Percentiles rank a stretch among this genome's conserved stretches.
Evolutionary conservation across 139 green algal species (phyloP).

Genomic region (Chlorella sp.): DNA sequence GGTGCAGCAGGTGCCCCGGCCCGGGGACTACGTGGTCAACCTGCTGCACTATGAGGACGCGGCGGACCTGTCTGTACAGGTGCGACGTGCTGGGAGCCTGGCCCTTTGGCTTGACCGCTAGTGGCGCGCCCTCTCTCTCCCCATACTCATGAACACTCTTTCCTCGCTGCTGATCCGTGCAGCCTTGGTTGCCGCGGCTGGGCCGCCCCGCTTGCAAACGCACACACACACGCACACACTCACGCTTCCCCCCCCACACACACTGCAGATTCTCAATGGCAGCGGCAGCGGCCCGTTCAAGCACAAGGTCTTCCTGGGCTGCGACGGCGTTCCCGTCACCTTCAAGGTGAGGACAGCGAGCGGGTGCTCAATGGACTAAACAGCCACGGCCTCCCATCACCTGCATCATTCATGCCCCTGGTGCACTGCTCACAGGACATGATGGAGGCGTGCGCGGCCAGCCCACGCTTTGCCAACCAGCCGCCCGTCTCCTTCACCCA

Average conservation of each 20-base stretch:
- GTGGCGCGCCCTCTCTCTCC: no score
- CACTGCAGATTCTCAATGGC: conserved; percentile 25
- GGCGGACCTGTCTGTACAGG: conserved; percentile 51
- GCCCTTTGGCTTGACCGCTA: no score
- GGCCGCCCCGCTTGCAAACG: no score
- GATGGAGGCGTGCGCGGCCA: conserved; percentile 25
- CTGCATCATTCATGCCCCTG: no score
- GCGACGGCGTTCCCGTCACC: conserved; percentile 65
- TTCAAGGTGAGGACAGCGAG: conserved; percentile 57
- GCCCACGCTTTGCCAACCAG: conserved; percentile 13
- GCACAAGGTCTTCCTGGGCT: conserved; percentile 60
- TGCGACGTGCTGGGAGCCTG: conserved; percentile 16
- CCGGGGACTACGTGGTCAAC: conserved; percentile 79
- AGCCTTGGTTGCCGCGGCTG: no score
- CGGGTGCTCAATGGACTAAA: no score
- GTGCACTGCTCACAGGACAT: conserved; percentile 10
- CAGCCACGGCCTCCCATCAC: no score
- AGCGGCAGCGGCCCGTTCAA: conserved; percentile 30
- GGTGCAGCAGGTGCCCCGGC: conserved; percentile 50
- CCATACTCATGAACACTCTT: no score
- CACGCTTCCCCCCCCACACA: neutral
- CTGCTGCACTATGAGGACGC: conserved; percentile 99
- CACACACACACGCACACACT: no score
- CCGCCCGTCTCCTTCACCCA: conserved; percentile 30
- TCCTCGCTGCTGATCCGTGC: no score